phyloP scores from a whole-genome alignment of 2,329 filamentous ascomycete species.

The Corynespora cassiicola region DNA sequence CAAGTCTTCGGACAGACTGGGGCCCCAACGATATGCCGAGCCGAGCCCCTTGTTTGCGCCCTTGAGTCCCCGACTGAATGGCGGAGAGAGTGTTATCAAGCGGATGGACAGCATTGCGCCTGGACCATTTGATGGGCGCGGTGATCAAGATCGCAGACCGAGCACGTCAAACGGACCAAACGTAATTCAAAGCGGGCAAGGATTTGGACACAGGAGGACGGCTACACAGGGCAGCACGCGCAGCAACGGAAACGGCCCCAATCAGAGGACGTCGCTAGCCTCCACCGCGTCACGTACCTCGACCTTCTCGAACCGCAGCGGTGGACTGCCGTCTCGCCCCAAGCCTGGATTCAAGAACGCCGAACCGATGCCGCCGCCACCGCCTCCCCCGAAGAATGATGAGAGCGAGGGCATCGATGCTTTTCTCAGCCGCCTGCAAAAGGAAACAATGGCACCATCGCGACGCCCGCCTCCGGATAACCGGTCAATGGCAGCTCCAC shows the following conservation, averaged over 20 bases:
- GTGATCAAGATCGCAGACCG: constrained; percentile 35
- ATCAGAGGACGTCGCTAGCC: constrained; percentile 32
- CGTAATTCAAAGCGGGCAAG: constrained; percentile 25
- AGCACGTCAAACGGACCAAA: constrained; percentile 43
- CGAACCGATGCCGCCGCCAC: constrained; percentile 26
- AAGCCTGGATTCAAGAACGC: constrained; percentile 20
- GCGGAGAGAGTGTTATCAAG: constrained; percentile 58
- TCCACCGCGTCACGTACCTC: constrained; percentile 41
- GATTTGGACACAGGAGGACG: constrained; percentile 42
- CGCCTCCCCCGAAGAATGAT: constrained; percentile 21
- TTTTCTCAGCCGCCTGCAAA: constrained; percentile 44
- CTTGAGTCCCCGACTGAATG: constrained; percentile 54
- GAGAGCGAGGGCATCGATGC: constrained; percentile 44
- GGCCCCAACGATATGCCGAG: constrained; percentile 39
- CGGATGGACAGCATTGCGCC: constrained; percentile 71
- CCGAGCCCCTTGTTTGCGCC: constrained; percentile 52
- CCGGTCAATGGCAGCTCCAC: constrained; percentile 24
- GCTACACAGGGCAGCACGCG: constrained; percentile 41
- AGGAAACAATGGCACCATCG: constrained; percentile 31
- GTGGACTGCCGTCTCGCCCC: constrained; percentile 29
- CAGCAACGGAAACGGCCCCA: constrained; percentile 33
- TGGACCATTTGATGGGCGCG: constrained; percentile 66
- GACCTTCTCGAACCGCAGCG: constrained; percentile 34
- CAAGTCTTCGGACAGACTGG: constrained; percentile 27
- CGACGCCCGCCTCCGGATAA: too few species aligned